Conservation (phyloP, 192 early-diverging fungal genomes). For the Mortierella antarctica region DNA sequence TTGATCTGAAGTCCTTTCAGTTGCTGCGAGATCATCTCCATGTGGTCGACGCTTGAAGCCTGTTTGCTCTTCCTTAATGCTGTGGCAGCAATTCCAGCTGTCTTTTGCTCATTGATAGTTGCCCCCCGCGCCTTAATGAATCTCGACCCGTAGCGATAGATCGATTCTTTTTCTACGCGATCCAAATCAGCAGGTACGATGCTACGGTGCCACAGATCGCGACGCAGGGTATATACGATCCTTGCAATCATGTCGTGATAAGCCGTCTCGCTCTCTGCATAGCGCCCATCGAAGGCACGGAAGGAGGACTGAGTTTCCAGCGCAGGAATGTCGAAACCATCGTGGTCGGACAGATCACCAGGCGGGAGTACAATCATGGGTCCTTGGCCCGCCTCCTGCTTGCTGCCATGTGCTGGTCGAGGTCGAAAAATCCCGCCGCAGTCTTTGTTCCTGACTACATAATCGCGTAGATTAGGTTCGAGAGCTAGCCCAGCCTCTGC, state of each 20-base stretch:
- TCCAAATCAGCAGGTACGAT: background rate
- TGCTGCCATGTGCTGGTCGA: background rate
- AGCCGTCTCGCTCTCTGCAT: background rate
- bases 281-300: background rate
- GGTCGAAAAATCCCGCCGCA: background rate
- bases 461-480: background rate
- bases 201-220: slow-evolving; percentile 6
- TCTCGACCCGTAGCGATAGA: slow-evolving; percentile 9
- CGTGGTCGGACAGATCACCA: background rate
- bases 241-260: slow-evolving; percentile 24
- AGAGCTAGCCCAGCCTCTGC: background rate
- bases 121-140: background rate
- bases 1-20: slow-evolving; percentile 12
- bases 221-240: slow-evolving; percentile 10
- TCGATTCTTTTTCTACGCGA: background rate
- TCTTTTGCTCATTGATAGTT: background rate
- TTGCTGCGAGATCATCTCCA: background rate
- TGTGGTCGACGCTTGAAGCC: background rate
- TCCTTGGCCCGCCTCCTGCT: too few relatives aligned
- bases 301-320: background rate
- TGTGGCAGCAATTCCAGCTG: background rate
- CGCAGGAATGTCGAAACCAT: slow-evolving; percentile 1
- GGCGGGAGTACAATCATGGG: background rate
- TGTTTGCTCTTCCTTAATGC: background rate
- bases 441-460: background rate